Conservation (phyloP, 2,329 filamentous ascomycete species). For the Metarhizium brunneum region DNA sequence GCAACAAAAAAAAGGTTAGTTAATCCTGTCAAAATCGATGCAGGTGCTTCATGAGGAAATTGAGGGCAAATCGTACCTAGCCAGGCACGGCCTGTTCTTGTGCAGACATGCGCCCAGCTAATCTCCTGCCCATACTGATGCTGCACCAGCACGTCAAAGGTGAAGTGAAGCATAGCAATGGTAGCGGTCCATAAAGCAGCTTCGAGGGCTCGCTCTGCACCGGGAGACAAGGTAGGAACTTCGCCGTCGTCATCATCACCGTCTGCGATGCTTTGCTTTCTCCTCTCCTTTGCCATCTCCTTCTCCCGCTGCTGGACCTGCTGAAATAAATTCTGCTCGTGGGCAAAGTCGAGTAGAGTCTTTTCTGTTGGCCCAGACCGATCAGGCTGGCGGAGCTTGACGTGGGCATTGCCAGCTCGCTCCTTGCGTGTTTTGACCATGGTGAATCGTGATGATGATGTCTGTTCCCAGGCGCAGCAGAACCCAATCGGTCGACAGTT, state of each 20-base stretch:
- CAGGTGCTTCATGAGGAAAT: too few relatives aligned
- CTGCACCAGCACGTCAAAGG: constrained; percentile 69
- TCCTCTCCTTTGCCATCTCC: constrained; percentile 17
- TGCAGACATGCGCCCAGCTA: constrained; percentile 44
- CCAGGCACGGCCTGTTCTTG: constrained; percentile 43
- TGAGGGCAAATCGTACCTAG: constrained; percentile 31
- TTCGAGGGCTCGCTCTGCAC: constrained; percentile 44
- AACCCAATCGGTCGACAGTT: too few relatives aligned
- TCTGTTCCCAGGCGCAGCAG: neutral
- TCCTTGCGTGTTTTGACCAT: constrained; percentile 44
- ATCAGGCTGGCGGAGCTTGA: constrained; percentile 62
- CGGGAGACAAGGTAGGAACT: constrained; percentile 27
- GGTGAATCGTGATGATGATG: neutral
- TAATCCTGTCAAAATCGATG: neutral
- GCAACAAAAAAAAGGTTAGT: neutral
- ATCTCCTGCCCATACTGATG: constrained; percentile 66
- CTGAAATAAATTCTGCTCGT: constrained; percentile 50
- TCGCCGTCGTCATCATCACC: constrained; percentile 18
- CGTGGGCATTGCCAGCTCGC: constrained; percentile 34
- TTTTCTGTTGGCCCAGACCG: constrained; percentile 50
- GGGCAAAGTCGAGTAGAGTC: constrained; percentile 66
- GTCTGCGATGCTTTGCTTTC: constrained; percentile 8
- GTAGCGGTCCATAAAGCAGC: constrained; percentile 49
- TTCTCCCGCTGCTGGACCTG: constrained; percentile 31
- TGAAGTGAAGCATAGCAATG: constrained; percentile 65